Percentiles rank a stretch among this genome's conserved stretches.
Evolutionary conservation across 2,329 filamentous ascomycete species (phyloP).

Genomic region (Fusarium continuum): DNA sequence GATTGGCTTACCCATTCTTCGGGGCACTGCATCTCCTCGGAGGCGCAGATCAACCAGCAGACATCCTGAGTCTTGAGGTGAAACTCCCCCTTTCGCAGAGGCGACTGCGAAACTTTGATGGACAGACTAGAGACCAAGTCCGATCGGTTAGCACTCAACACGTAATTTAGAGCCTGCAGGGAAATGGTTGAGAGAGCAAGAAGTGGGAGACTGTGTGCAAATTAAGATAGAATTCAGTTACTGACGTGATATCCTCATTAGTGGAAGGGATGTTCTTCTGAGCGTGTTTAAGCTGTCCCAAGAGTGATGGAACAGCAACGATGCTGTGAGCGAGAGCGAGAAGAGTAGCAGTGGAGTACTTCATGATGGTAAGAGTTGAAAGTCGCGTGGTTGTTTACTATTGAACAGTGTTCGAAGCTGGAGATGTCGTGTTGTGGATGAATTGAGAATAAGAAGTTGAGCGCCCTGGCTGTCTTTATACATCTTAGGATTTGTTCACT

Average conservation of each 20-base stretch:
- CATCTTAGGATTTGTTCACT: background rate
- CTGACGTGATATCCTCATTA: conserved; percentile 14
- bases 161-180: background rate
- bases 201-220: background rate
- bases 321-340: background rate
- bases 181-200: background rate
- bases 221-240: background rate
- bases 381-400: rapidly evolving
- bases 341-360: background rate
- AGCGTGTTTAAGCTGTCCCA: background rate
- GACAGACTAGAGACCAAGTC: background rate
- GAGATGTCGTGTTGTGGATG: rapidly evolving
- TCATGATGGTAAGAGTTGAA: background rate
- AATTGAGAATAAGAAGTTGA: background rate
- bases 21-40: background rate
- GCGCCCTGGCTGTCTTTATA: background rate
- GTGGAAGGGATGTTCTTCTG: rapidly evolving
- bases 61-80: rapidly evolving
- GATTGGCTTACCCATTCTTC: background rate
- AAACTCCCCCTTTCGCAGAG: rapidly evolving
- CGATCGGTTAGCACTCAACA: too few species aligned
- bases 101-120: conserved; percentile 5
- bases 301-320: background rate
- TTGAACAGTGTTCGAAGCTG: rapidly evolving
- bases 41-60: conserved; percentile 1